A percentile compares a stretch with the other conserved stretches of the same genome.
Conservation (phyloP, 352 stramenopile species). For the Pythium dissimile region DNA sequence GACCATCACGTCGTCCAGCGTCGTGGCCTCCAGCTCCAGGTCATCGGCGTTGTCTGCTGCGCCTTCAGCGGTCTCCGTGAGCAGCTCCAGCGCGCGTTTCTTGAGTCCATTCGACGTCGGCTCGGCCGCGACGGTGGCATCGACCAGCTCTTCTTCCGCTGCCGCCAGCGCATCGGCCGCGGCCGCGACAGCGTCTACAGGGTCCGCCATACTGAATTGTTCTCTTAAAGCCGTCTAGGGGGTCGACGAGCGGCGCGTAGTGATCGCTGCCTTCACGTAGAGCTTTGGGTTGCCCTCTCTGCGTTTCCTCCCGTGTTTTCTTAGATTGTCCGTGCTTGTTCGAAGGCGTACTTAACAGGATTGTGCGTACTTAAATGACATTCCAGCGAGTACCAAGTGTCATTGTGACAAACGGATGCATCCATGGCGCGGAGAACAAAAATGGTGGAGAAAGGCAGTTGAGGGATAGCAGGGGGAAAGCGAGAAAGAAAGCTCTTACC, state of each 20-base stretch:
- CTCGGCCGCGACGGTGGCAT: neutral
- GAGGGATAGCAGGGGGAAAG: neutral
- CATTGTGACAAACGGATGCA: neutral
- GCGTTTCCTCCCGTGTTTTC: neutral
- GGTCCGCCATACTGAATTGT: conserved; percentile 5
- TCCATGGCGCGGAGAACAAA: neutral
- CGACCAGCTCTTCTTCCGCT: conserved; percentile 2
- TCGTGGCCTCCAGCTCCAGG: conserved; percentile 36
- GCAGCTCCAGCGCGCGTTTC: conserved; percentile 20
- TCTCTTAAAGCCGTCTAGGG: neutral
- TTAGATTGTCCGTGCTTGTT: conserved; percentile 2
- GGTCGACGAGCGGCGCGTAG: neutral
- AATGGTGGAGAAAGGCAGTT: neutral
- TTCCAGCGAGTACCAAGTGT: neutral
- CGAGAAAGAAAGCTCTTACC: neutral
- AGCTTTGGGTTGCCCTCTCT: neutral
- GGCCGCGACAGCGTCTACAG: conserved; percentile 14
- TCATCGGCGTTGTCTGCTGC: conserved; percentile 12
- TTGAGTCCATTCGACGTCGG: conserved; percentile 9
- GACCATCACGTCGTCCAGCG: conserved; percentile 62
- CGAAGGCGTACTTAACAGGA: neutral
- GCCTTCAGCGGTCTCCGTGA: conserved; percentile 12
- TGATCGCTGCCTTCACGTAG: neutral
- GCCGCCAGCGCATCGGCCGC: conserved; percentile 18
- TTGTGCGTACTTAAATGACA: neutral